Evolutionary conservation across 495 filamentous ascomycete species (phyloP).

Genomic region (Penicillium lagena): DNA sequence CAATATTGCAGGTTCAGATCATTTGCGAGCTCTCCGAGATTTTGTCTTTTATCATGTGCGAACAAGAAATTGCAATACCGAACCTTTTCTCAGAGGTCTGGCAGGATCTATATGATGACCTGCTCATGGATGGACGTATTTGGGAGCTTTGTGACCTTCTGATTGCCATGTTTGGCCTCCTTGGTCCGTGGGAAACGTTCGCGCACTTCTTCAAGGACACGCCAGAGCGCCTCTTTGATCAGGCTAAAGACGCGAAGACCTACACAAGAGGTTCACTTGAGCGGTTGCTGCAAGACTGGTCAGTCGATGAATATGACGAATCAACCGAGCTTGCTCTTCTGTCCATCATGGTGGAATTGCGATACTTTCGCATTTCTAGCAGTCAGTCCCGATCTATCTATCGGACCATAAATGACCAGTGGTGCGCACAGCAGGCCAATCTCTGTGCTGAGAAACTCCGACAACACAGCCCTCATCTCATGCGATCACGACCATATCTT

Average conservation of each 20-base stretch:
- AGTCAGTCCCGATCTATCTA: not conserved
- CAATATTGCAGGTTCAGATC: too few species aligned
- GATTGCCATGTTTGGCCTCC: not conserved
- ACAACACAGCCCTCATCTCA: constrained; percentile 1
- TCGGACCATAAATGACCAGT: not conserved
- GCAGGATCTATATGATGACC: not conserved
- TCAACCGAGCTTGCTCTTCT: not conserved
- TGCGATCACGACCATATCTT: constrained; percentile 4
- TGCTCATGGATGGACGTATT: not conserved
- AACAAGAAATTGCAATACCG: not conserved
- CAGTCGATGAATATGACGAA: constrained; percentile 1
- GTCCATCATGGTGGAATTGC: not conserved
- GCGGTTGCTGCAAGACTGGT: not conserved
- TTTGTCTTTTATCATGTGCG: not conserved
- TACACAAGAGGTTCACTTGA: too few species aligned
- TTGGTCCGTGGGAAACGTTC: too few species aligned
- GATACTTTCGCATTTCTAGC: not conserved
- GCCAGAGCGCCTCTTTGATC: too few species aligned
- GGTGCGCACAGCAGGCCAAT: not conserved
- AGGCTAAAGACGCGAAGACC: too few species aligned
- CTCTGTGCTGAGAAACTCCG: not conserved
- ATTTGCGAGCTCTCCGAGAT: not conserved
- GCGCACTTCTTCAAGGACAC: too few species aligned
- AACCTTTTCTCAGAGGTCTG: not conserved
- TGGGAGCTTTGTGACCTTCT: not conserved